These are phyloP conservation scores for Phytophthora crassamura DNA, from an alignment of 352 stramenopile genomes.

Conservation along the genomic window DNA sequence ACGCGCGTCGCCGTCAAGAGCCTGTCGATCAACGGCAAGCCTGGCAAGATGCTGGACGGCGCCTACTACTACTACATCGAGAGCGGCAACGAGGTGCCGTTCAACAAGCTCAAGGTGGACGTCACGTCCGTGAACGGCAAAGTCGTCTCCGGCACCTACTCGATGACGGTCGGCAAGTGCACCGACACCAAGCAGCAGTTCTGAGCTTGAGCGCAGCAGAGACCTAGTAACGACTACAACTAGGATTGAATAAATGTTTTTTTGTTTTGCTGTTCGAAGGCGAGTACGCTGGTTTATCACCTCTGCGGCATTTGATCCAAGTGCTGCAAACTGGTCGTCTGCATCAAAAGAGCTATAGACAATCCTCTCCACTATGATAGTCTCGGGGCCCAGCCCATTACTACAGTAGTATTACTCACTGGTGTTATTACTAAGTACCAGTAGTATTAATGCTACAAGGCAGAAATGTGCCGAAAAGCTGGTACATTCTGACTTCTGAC, in stretches of 20 bases:
- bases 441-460: too few species aligned
- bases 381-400: too few species aligned
- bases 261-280: constrained; percentile 27
- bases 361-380: too few species aligned
- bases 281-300: too few species aligned
- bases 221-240: too few species aligned
- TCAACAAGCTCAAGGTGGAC: constrained; percentile 29
- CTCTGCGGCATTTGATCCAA: too few species aligned
- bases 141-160: constrained; percentile 33
- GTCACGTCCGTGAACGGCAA: constrained; percentile 26
- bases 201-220: constrained; percentile 1
- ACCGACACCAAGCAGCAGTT: constrained; percentile 35
- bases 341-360: neutral
- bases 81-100: constrained; percentile 23
- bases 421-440: too few species aligned
- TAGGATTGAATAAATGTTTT: constrained; percentile 23
- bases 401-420: too few species aligned
- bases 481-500: too few species aligned
- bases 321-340: neutral
- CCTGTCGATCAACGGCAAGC: constrained; percentile 32
- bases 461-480: too few species aligned
- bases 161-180: constrained; percentile 25
- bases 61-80: constrained; percentile 38
- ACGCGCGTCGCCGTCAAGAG: constrained; percentile 27
- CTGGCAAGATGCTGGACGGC: constrained; percentile 28